Conservation (phyloP, 2,329 filamentous ascomycete species). For the Pseudogymnoascus sp. region DNA sequence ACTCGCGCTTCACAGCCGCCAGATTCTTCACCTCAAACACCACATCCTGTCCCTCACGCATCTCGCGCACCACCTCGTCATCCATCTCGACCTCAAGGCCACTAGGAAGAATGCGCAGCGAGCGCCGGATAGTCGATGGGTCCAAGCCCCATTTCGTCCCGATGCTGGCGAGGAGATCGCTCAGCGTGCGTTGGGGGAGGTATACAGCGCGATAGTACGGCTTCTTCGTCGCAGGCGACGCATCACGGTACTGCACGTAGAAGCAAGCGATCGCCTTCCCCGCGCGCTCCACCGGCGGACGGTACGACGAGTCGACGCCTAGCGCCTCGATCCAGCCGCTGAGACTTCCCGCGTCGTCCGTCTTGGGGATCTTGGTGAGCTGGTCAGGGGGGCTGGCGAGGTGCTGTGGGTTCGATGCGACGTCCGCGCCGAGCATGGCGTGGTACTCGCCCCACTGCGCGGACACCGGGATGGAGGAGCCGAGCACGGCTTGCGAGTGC, state of each 20-base stretch:
- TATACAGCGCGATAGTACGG: slow-evolving; percentile 80
- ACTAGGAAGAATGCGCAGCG: slow-evolving; percentile 63
- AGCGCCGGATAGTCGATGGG: slow-evolving; percentile 60
- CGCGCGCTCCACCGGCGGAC: slow-evolving; percentile 65
- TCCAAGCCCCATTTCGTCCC: slow-evolving; percentile 78
- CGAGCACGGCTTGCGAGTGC: slow-evolving; percentile 46
- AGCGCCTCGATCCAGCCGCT: slow-evolving; percentile 85
- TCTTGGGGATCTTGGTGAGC: slow-evolving; percentile 48
- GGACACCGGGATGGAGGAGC: slow-evolving; percentile 26
- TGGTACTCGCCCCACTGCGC: slow-evolving; percentile 51
- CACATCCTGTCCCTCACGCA: slow-evolving; percentile 91
- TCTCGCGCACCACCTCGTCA: slow-evolving; percentile 76
- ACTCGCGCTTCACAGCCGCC: slow-evolving; percentile 45
- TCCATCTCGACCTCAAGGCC: slow-evolving; percentile 82
- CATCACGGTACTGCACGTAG: slow-evolving; percentile 59
- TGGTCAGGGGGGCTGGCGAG: slow-evolving; percentile 42
- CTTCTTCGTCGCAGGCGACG: slow-evolving; percentile 38
- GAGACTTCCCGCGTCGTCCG: slow-evolving; percentile 56
- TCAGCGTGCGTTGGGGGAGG: slow-evolving; percentile 65
- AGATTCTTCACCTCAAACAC: slow-evolving; percentile 56
- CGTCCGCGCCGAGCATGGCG: slow-evolving; percentile 44
- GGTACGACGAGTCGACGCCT: slow-evolving; percentile 81
- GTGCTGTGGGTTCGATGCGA: slow-evolving; percentile 34
- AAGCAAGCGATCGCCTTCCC: slow-evolving; percentile 79
- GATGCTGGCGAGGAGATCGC: slow-evolving; percentile 66